phyloP scores from a whole-genome alignment of 345 rosid species.

The Cardamine resedifolia region DNA sequence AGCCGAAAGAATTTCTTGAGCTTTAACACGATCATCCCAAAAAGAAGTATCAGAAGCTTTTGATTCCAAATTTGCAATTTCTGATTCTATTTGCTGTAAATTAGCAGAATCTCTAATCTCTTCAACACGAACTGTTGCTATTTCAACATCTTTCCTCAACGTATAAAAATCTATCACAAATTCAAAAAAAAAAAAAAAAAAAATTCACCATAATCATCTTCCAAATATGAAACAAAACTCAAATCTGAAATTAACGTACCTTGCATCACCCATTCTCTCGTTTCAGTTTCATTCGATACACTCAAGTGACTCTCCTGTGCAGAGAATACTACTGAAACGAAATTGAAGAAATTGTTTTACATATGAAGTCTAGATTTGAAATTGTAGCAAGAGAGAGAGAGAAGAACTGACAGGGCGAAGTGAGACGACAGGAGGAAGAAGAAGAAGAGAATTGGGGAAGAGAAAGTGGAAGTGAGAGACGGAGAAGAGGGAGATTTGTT shows the following conservation, averaged over 20 bases:
- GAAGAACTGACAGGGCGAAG: slow-evolving; percentile 39
- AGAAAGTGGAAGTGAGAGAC: slow-evolving; percentile 9
- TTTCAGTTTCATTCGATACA: slow-evolving; percentile 43
- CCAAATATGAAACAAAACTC: not conserved
- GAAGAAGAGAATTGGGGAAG: slow-evolving; percentile 16
- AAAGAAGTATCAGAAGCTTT: slow-evolving; percentile 72
- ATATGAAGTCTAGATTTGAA: not conserved
- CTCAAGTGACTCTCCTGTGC: slow-evolving; percentile 55
- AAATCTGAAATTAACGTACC: slow-evolving; percentile 42
- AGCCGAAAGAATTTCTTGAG: slow-evolving; percentile 71
- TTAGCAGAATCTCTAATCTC: slow-evolving; percentile 66
- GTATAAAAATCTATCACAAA: slow-evolving; percentile 71
- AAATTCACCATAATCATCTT: not conserved
- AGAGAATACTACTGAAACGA: slow-evolving; percentile 43
- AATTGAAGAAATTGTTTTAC: not conserved
- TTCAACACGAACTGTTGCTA: slow-evolving; percentile 60
- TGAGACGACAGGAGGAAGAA: slow-evolving; percentile 28
- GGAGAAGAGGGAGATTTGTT: slow-evolving; percentile 16
- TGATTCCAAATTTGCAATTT: slow-evolving; percentile 55
- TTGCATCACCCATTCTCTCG: slow-evolving; percentile 77
- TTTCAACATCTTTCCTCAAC: slow-evolving; percentile 78
- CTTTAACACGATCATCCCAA: slow-evolving; percentile 82
- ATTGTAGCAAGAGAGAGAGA: slow-evolving; percentile 7
- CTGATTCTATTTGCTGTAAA: slow-evolving; percentile 54
- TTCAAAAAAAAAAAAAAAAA: not conserved